Evolutionary conservation across 176 grass and related monocot species (phyloP), one percentile per base, ranked within the genome.

Genomic region (Cenchrus americanus): DNA sequence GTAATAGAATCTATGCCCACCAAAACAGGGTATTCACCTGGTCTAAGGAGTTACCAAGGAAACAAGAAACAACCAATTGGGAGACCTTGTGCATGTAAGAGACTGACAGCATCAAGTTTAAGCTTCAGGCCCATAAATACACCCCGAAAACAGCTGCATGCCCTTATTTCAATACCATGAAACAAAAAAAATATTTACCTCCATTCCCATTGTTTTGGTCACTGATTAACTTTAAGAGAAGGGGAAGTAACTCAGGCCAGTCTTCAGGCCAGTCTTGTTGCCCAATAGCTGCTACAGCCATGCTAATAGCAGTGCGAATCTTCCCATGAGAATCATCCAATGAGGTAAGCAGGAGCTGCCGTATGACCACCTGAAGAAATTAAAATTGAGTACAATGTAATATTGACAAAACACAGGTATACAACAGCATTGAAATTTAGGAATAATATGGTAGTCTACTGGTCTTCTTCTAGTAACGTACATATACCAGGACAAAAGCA

Each of bases 211-310:
- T 95, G 84, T 77, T 83, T 85, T 95, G 79, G 21, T 92, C 93
- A 53, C 81, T 85, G 77, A 98, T 98, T 80, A 98, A 80, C 80
- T 88, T 95, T 71, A 98, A 85, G 76, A 98, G 89, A 86, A 93
- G 86, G 14, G 93, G 93, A 70, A 98, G 89, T 68, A 98, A 88
- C 73, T 98, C 96, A 50, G 89, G 93, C 93, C 96, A 98, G 60
- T 92, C 91, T 88, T 98, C 93, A 76, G 90, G 96, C 96, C 96
- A 98, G 73, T 98, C 96, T 70, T 92, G 90, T 69, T 95, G 96
- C 42, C 89, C 91, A 92, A 98, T 95, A 48, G 92, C 86, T 84
- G 91, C 92, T 76, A 95, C 79, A 77, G 91, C 93, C 96, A 98
- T 95, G 76, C 96, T 88, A 66, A 95, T 89, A 77, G 93, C 96